These are phyloP conservation scores for Bacidia gigantensis DNA, from an alignment of 495 filamentous ascomycete species.

Conservation along the genomic window DNA sequence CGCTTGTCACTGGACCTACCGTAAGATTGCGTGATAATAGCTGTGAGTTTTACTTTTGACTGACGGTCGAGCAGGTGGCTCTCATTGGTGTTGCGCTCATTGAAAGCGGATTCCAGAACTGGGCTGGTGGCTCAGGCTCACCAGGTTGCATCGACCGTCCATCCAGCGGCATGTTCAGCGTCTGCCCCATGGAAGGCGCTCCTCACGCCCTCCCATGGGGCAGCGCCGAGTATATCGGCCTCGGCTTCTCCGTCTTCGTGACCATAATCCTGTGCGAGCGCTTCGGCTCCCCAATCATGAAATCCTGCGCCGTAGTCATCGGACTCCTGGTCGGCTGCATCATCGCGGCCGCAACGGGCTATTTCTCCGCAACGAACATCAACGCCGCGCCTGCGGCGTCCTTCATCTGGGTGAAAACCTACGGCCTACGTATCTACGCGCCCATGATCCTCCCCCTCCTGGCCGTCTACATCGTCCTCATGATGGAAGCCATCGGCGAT, in stretches of 20 bases:
- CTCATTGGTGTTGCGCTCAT: slow-evolving; percentile 67
- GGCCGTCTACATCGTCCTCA: slow-evolving; percentile 76
- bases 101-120: slow-evolving; percentile 62
- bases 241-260: slow-evolving; percentile 83
- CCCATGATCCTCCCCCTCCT: slow-evolving; percentile 74
- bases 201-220: slow-evolving; percentile 83
- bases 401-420: slow-evolving; percentile 87
- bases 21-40: neutral
- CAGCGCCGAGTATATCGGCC: slow-evolving; percentile 70
- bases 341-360: slow-evolving; percentile 69
- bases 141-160: slow-evolving; percentile 41
- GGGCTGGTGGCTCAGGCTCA: slow-evolving; percentile 62
- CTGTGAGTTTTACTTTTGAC: neutral
- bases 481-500: slow-evolving; percentile 78
- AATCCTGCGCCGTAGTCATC: slow-evolving; percentile 61
- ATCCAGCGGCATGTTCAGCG: slow-evolving; percentile 37
- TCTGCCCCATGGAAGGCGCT: slow-evolving; percentile 59
- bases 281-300: slow-evolving; percentile 70
- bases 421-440: slow-evolving; percentile 65
- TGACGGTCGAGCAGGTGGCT: slow-evolving; percentile 33
- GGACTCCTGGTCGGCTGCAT: slow-evolving; percentile 79
- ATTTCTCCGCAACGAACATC: slow-evolving; percentile 63
- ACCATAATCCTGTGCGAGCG: slow-evolving; percentile 77
- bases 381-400: slow-evolving; percentile 52
- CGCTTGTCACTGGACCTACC: slow-evolving; percentile 75